Evolutionary conservation across 305 asterid genomes (phyloP).

Genomic region (Fraxinus ornus): DNA sequence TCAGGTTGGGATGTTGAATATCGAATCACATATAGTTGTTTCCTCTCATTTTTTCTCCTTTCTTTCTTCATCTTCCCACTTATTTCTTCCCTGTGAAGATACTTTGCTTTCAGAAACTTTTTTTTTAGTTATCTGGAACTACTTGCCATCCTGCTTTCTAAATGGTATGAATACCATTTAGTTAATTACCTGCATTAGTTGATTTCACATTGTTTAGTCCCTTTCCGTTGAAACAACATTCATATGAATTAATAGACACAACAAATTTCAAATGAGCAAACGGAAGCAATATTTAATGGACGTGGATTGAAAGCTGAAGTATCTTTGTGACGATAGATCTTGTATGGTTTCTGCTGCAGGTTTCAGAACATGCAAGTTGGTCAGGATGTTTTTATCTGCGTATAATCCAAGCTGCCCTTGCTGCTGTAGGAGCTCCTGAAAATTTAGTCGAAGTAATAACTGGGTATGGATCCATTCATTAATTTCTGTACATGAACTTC

Average conservation of each 20-base stretch:
- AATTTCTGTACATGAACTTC: slow-evolving; percentile 19
- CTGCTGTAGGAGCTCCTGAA: slow-evolving; percentile 99
- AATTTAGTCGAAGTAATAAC: slow-evolving; percentile 94
- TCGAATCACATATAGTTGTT: background rate
- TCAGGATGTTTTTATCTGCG: slow-evolving; percentile 94
- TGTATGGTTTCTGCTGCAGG: slow-evolving; percentile 44
- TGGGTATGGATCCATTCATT: slow-evolving; percentile 59
- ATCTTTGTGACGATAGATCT: slow-evolving; percentile 22
- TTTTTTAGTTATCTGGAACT: background rate
- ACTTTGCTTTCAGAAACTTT: background rate
- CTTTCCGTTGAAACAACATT: background rate
- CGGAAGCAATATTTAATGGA: background rate
- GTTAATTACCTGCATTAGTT: background rate
- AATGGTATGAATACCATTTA: background rate
- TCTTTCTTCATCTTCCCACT: background rate
- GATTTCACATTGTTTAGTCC: background rate
- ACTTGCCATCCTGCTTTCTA: background rate
- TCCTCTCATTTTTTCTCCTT: background rate
- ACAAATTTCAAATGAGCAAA: slow-evolving; percentile 12
- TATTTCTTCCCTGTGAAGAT: background rate
- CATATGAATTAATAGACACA: background rate
- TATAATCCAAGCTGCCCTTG: slow-evolving; percentile 90
- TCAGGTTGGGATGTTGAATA: background rate
- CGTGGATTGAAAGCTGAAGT: background rate
- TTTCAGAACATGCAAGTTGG: slow-evolving; percentile 99